Conservation (phyloP, 2,329 filamentous ascomycete species). For the Hymenoscyphus infarciens region DNA sequence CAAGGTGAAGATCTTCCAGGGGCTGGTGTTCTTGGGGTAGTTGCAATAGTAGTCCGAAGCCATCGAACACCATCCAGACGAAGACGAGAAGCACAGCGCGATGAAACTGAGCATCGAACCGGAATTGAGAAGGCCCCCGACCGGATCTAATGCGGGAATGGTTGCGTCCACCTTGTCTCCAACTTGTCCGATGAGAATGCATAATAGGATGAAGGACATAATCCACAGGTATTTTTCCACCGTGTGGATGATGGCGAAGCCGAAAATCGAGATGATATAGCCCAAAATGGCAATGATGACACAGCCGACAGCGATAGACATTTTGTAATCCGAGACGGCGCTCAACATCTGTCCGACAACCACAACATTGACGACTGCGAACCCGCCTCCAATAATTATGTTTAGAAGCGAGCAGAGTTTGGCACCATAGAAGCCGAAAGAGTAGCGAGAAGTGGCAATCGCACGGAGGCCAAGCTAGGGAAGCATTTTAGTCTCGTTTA, state of each 20-base stretch:
- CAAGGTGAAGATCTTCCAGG: slow-evolving; percentile 33
- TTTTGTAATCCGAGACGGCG: slow-evolving; percentile 37
- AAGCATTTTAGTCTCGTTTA: background rate
- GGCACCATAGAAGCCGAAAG: slow-evolving; percentile 49
- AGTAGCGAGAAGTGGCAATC: slow-evolving; percentile 43
- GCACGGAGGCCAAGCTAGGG: slow-evolving; percentile 39
- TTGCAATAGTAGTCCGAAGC: slow-evolving; percentile 35
- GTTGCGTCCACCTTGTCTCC: slow-evolving; percentile 42
- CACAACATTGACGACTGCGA: slow-evolving; percentile 43
- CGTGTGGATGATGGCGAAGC: slow-evolving; percentile 42
- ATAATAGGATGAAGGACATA: slow-evolving; percentile 44
- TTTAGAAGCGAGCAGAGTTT: slow-evolving; percentile 46
- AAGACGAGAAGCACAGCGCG: slow-evolving; percentile 31
- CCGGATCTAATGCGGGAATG: slow-evolving; percentile 32
- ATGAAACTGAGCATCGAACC: slow-evolving; percentile 34
- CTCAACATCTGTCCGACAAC: slow-evolving; percentile 40
- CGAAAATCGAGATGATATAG: slow-evolving; percentile 33
- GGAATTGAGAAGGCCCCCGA: slow-evolving; percentile 33
- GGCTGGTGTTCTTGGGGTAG: slow-evolving; percentile 32
- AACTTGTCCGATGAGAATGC: slow-evolving; percentile 46
- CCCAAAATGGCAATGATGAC: slow-evolving; percentile 31
- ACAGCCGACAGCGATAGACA: slow-evolving; percentile 40
- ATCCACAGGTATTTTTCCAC: slow-evolving; percentile 50
- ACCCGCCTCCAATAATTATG: slow-evolving; percentile 42
- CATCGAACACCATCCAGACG: slow-evolving; percentile 33